These are phyloP conservation scores for Mycena albidolilacea DNA, from an alignment of 768 basidiomycete species.

Conservation along the genomic window DNA sequence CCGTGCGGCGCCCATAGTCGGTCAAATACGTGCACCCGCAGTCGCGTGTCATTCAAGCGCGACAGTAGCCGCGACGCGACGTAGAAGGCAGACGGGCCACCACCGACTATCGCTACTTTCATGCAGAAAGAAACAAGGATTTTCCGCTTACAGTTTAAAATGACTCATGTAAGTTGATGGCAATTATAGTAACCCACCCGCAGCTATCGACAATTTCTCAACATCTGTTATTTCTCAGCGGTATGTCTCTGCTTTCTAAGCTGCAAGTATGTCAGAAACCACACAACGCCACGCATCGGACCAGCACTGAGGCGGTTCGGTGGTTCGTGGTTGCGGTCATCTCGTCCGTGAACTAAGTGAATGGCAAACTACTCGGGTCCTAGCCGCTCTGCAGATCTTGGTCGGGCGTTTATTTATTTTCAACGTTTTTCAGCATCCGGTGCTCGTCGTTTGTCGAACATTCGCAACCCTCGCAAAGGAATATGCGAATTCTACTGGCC, in stretches of 20 bases:
- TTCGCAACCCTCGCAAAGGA: not conserved
- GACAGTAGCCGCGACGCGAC: conserved; percentile 89
- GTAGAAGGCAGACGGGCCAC: conserved; percentile 97
- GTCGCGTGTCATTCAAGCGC: conserved; percentile 59
- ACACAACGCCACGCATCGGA: too few species aligned
- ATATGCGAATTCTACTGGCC: not conserved
- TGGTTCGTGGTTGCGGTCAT: too few species aligned
- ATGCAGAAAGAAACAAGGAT: conserved; percentile 49
- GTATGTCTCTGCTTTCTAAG: too few species aligned
- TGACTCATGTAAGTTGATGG: too few species aligned
- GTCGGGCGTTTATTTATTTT: not conserved
- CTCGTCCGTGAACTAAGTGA: too few species aligned
- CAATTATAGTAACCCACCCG: too few species aligned
- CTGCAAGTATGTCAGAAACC: too few species aligned
- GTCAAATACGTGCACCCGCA: conserved; percentile 91
- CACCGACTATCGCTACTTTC: conserved; percentile 93
- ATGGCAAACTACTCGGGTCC: too few species aligned
- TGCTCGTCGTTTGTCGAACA: not conserved
- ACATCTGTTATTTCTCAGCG: too few species aligned
- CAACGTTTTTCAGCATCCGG: too few species aligned
- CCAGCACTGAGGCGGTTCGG: too few species aligned
- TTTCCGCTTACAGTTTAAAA: not conserved
- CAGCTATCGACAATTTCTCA: too few species aligned
- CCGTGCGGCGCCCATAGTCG: conserved; percentile 96
- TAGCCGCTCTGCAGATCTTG: conserved; percentile 9